Percentiles rank a stretch among this genome's conserved stretches.
These are phyloP conservation scores for Globisporangium irregulare DNA, from an alignment of 352 stramenopile genomes.

Conservation along the genomic window DNA sequence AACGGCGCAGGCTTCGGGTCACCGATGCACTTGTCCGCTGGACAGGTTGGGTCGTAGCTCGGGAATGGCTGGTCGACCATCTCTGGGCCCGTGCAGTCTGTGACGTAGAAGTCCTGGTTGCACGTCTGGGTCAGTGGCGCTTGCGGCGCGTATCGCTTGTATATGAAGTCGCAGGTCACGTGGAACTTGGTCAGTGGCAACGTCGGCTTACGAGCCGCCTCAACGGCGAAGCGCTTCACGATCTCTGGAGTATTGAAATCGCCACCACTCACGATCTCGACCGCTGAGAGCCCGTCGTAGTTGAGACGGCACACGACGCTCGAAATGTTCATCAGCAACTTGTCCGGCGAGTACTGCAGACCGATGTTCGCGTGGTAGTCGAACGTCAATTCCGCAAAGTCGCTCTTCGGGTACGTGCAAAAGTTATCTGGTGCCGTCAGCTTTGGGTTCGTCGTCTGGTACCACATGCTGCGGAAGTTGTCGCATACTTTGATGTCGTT, in stretches of 20 bases:
- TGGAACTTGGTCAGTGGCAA: conserved; percentile 45
- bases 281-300: conserved; percentile 16
- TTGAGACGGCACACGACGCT: conserved; percentile 39
- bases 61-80: conserved; percentile 26
- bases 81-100: conserved; percentile 48
- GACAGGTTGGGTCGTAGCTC: no score
- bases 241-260: not conserved
- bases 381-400: conserved; percentile 65
- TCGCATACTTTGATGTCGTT: conserved; percentile 46
- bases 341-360: conserved; percentile 31
- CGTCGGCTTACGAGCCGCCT: conserved; percentile 28
- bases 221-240: conserved; percentile 46
- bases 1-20: conserved; percentile 29
- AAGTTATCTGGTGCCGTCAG: conserved; percentile 30
- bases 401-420: conserved; percentile 43
- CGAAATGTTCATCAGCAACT: conserved; percentile 37
- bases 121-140: conserved; percentile 29
- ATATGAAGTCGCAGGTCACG: conserved; percentile 56
- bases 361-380: conserved; percentile 54
- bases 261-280: conserved; percentile 10
- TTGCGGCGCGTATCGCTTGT: conserved; percentile 27
- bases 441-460: conserved; percentile 37
- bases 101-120: conserved; percentile 48
- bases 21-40: conserved; percentile 22
- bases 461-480: conserved; percentile 64